These are phyloP conservation scores for Pythium coloratum DNA, from an alignment of 352 stramenopile genomes.

Conservation along the genomic window DNA sequence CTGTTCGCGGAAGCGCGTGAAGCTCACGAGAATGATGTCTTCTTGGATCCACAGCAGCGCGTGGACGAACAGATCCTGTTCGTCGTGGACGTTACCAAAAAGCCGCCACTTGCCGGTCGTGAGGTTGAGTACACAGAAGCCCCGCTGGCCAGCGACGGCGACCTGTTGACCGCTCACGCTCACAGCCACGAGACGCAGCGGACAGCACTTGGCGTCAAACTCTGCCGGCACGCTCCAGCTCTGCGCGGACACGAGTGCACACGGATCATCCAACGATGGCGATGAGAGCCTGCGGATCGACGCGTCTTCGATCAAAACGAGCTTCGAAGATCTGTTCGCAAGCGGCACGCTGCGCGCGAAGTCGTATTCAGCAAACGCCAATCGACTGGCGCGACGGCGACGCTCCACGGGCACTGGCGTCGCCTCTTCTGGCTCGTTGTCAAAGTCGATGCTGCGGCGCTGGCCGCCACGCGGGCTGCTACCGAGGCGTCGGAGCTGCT, in stretches of 20 bases:
- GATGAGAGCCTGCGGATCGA: constrained; percentile 52
- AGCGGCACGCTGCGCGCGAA: constrained; percentile 59
- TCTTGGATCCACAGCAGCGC: constrained; percentile 66
- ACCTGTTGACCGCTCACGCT: constrained; percentile 60
- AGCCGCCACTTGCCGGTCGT: constrained; percentile 73
- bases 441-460: constrained; percentile 4
- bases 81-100: constrained; percentile 85
- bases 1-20: constrained; percentile 56
- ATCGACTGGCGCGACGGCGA: constrained; percentile 11
- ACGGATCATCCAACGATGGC: constrained; percentile 60
- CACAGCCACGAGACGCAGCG: constrained; percentile 57
- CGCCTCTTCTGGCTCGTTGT: constrained; percentile 3
- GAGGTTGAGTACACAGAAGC: constrained; percentile 74
- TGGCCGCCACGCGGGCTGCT: constrained; percentile 17
- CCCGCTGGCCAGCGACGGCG: constrained; percentile 66
- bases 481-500: constrained; percentile 35
- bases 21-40: constrained; percentile 64
- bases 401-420: background rate
- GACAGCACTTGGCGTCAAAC: constrained; percentile 64
- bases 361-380: constrained; percentile 65
- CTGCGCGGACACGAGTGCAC: constrained; percentile 55
- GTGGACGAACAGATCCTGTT: constrained; percentile 72
- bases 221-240: constrained; percentile 57
- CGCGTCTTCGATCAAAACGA: constrained; percentile 58
- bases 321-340: constrained; percentile 41